phyloP scores from a whole-genome alignment of 305 asterid genomes.

The Solanum hybrid region DNA sequence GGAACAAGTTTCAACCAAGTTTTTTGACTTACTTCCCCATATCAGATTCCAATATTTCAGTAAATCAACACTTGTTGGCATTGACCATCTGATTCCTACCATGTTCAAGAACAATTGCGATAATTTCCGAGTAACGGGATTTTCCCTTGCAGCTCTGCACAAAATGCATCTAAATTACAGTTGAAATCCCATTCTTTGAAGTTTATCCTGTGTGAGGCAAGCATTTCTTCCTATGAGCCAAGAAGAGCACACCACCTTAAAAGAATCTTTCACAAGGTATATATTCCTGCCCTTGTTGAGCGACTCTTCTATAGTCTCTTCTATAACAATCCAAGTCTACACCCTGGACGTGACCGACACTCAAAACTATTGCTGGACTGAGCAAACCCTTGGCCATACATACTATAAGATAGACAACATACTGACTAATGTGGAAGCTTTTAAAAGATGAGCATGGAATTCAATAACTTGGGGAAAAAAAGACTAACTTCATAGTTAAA shows the following conservation, averaged over 20 bases:
- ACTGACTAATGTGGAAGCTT: no score
- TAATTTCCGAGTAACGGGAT: neutral
- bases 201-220: neutral
- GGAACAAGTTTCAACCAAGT: neutral
- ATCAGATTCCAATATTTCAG: neutral
- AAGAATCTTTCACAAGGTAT: neutral
- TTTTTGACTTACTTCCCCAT: neutral
- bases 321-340: neutral
- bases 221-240: neutral
- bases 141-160: neutral
- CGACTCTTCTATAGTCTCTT: neutral
- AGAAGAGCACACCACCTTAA: neutral
- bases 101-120: neutral
- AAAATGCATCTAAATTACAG: neutral
- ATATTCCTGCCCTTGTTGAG: neutral
- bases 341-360: neutral
- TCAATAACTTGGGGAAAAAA: no score
- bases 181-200: neutral
- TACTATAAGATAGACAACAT: no score
- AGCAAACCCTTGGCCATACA: no score
- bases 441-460: no score
- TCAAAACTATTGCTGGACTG: no score
- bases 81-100: neutral
- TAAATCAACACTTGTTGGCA: neutral
- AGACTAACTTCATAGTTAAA: neutral